These are phyloP conservation scores for Fusarium buxicola DNA, from an alignment of 2,329 filamentous ascomycete species.

Conservation along the genomic window DNA sequence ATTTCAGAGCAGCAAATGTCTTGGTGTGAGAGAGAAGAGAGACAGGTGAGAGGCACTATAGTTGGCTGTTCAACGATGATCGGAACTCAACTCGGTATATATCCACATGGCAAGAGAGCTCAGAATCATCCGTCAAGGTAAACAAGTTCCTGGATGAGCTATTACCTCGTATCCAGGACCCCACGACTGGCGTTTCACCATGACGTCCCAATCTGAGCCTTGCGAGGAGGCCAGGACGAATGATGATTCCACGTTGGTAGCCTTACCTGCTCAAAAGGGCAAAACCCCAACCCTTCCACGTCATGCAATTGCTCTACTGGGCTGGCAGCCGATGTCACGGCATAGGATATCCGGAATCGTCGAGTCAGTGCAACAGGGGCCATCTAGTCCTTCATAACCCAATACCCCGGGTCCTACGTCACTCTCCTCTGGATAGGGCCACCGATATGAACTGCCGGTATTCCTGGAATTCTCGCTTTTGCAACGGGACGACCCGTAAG, in stretches of 20 bases:
- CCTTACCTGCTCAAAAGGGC: neutral
- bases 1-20: neutral
- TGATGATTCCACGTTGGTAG: neutral
- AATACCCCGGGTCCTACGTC: neutral
- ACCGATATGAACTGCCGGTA: neutral
- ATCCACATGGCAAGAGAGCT: neutral
- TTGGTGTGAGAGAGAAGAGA: neutral
- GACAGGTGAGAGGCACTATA: neutral
- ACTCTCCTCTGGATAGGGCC: neutral
- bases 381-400: neutral
- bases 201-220: neutral
- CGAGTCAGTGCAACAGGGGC: neutral
- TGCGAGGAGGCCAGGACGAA: neutral
- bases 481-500: neutral
- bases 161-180: slow-evolving; percentile 2
- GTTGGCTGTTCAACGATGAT: neutral
- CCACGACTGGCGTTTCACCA: slow-evolving; percentile 2
- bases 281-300: neutral
- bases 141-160: neutral
- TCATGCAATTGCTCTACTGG: neutral
- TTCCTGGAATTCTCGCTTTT: neutral
- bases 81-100: neutral
- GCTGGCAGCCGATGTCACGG: neutral
- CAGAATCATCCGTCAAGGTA: too few species aligned
- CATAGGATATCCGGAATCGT: neutral